Evolutionary conservation across 2,329 filamentous ascomycete species (phyloP).

Genomic region (Pyrenochaeta sp.): DNA sequence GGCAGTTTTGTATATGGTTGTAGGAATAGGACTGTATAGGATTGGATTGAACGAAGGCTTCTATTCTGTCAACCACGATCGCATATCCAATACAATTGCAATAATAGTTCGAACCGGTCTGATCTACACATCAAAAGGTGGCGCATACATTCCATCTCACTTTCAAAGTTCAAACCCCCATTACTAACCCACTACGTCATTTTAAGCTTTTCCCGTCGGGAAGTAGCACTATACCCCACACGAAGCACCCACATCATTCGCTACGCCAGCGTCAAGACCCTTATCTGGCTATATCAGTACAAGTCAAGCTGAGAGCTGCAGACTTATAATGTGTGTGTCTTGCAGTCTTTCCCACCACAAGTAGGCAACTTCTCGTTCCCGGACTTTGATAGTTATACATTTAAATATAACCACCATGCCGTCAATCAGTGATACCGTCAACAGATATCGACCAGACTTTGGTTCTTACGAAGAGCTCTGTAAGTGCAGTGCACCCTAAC

Average conservation of each 20-base stretch:
- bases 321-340: neutral
- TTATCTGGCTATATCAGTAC: conserved; percentile 13
- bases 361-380: neutral
- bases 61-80: neutral
- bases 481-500: conserved; percentile 14
- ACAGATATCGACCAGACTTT: conserved; percentile 34
- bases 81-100: neutral
- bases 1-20: conserved; percentile 11
- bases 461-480: conserved; percentile 45
- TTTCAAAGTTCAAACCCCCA: conserved; percentile 6
- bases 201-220: conserved; percentile 27
- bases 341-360: neutral
- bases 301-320: neutral
- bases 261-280: neutral
- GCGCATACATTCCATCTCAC: neutral
- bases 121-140: neutral
- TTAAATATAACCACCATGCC: conserved; percentile 28
- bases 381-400: neutral
- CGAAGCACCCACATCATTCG: neutral
- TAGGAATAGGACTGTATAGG: conserved; percentile 9
- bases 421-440: conserved; percentile 38
- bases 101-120: neutral
- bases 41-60: neutral
- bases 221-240: conserved; percentile 16
- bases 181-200: conserved; percentile 23